phyloP scores from a whole-genome alignment of 2,329 filamentous ascomycete genomes.

The Penicillium sp. region DNA sequence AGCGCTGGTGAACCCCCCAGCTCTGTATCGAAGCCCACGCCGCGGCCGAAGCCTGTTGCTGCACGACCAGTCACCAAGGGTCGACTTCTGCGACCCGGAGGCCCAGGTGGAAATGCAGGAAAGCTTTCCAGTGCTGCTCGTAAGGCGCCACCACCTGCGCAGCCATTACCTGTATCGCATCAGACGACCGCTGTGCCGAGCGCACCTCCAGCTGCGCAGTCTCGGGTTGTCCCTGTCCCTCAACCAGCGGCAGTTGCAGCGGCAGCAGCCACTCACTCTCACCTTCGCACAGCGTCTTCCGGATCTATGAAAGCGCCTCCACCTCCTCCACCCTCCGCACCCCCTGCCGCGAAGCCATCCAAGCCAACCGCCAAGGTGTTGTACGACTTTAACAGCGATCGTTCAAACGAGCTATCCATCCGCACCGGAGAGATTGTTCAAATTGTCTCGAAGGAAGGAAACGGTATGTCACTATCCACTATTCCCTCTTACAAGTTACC shows the following conservation, averaged over 20 bases:
- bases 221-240: slow-evolving; percentile 56
- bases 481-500: background rate
- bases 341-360: slow-evolving; percentile 52
- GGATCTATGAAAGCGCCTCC: slow-evolving; percentile 67
- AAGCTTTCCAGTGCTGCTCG: slow-evolving; percentile 59
- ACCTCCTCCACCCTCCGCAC: slow-evolving; percentile 67
- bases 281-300: slow-evolving; percentile 57
- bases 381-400: slow-evolving; percentile 88
- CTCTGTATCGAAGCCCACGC: slow-evolving; percentile 81
- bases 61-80: slow-evolving; percentile 90
- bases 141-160: slow-evolving; percentile 40
- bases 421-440: slow-evolving; percentile 79
- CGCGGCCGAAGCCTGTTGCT: slow-evolving; percentile 82
- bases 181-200: slow-evolving; percentile 38
- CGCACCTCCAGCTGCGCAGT: slow-evolving; percentile 36
- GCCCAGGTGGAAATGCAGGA: slow-evolving; percentile 79
- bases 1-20: slow-evolving; percentile 80
- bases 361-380: slow-evolving; percentile 86
- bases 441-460: slow-evolving; percentile 91
- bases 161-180: slow-evolving; percentile 40
- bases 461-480: slow-evolving; percentile 67
- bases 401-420: slow-evolving; percentile 82
- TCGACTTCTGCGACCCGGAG: slow-evolving; percentile 87
- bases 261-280: slow-evolving; percentile 42
- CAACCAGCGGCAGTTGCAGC: slow-evolving; percentile 40